Evolutionary conservation across 352 stramenopile genomes (phyloP), one percentile per base, ranked within the genome.

Genomic region (Pythium aphanidermatum): DNA sequence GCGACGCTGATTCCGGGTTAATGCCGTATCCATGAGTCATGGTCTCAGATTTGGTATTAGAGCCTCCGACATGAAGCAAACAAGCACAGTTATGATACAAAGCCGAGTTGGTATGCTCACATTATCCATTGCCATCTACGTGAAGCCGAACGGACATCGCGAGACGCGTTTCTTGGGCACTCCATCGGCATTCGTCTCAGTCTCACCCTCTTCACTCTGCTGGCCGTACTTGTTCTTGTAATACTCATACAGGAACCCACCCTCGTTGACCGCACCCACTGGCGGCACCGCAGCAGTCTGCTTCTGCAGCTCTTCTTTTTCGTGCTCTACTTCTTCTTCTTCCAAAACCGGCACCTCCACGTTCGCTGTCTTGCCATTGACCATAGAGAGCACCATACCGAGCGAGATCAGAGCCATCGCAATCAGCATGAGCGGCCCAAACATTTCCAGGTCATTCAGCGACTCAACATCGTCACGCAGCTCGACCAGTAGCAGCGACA

Each of bases 371-470:
- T 52, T 46, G 14, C 34, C 26, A 41, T 25, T 48, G 26, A 39
- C 34, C 54, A 62, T 56, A 16, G 54, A 62, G 10, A 43, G 29
- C 32, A 62, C 20, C 46, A 62, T 48, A 16, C 55, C 40, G 71
- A 71, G 67, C 36, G 65, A 63, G 39, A 87, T 65, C 20, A 90
- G 58, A 34, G 70, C 62, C 47, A 74, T 70, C 24, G 67, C 71
- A 11, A 80, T 65, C 38, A 83, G 61, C 57, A 88, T 72, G 30
- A 83, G 66, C 47, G 78, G 66, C 35, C 62, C 66, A 46, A 90
- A 85, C 61, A 88, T 70, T 28, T 74, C 67, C 43, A 86, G 54
- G 21, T 88, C 65, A 8, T 68, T 63, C 25, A 76, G 58, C 16
- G 70, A 85, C 20, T 55, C 37, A 5, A 84, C 25, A 7, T 68